phyloP scores from a whole-genome alignment of 495 filamentous ascomycete genomes.

The Talaromyces thailandensis region DNA sequence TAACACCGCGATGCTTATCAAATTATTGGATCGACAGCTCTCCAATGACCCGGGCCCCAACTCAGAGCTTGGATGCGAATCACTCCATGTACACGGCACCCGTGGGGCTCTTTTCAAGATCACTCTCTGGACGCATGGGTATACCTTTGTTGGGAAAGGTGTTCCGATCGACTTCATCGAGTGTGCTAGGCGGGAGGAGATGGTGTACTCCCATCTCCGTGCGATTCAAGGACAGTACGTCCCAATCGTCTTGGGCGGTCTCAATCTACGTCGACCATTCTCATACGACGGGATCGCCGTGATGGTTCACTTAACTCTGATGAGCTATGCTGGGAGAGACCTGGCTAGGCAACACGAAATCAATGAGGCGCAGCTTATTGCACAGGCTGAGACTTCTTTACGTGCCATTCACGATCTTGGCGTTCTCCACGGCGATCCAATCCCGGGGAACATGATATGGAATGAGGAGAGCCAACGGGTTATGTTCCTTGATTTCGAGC shows the following conservation, averaged over 20 bases:
- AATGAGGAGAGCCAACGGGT: constrained; percentile 13
- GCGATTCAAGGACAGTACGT: constrained; percentile 24
- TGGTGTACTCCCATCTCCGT: constrained; percentile 23
- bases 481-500: constrained; percentile 20
- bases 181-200: constrained; percentile 19
- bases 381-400: constrained; percentile 10
- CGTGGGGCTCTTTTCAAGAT: constrained; percentile 33
- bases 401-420: constrained; percentile 11
- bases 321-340: constrained; percentile 22
- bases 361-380: neutral
- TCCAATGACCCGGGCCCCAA: constrained; percentile 11
- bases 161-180: constrained; percentile 16
- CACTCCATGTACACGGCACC: constrained; percentile 27
- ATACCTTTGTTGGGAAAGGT: constrained; percentile 40
- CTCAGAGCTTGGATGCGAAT: constrained; percentile 15
- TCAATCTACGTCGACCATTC: constrained; percentile 23
- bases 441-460: constrained; percentile 14
- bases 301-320: constrained; percentile 23
- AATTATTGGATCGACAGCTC: constrained; percentile 11
- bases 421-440: constrained; percentile 15
- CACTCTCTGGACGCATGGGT: constrained; percentile 34
- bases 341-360: constrained; percentile 6
- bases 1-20: constrained; percentile 6
- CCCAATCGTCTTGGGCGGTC: constrained; percentile 24
- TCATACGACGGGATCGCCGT: constrained; percentile 23